Base-by-base conservation (phyloP, 495 filamentous ascomycete genomes). In the Neurospora tetraspora region DNA sequence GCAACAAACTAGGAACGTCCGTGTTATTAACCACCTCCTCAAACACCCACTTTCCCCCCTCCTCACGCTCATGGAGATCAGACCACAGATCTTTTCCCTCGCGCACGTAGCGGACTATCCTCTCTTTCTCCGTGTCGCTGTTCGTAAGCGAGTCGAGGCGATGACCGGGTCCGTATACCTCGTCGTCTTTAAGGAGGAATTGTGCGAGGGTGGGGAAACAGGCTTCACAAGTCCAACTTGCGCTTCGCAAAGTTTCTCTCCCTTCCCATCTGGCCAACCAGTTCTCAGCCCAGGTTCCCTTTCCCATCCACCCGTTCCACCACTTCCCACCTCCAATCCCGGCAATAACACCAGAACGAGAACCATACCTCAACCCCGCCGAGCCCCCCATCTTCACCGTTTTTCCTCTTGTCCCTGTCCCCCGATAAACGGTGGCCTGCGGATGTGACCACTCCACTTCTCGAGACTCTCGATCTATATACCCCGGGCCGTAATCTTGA, bases 151-250 rank as follows among this genome's bases (percentile, higher is more conserved):
- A 6, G 12, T 78, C n/a, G n/a, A n/a, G 73, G 87, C 87, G 77
- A 84, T 80, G 71, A 77, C 78, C 12, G 73, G 77, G 70, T 88
- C 86, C 69, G 85, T 86, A 76, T 87, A 88, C 61, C 82, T 83
- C 70, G 77, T 77, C 78, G 88, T 18, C 81, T 78, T 88, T 88
- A n/a, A 77, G 82, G 69, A 85, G 76, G 74, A 89, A 73, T 74
- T 88, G 83, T 2, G 81, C 77, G 6, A 89, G 71, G 9, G 83
- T 87, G 14, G 78, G 80, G 72, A 88, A 87, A 74, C 87, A 89
- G 16, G 80, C 84, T 39, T 84, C 85, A 78, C 87, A 89, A 75
- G 88, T 86, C 87, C 87, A 89, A 7, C 79, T 82, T 0, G 87
- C 85, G 74, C 83, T 84, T 73, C 73, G 78, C 4, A 88, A 39